Base-by-base conservation (phyloP, 2,329 filamentous ascomycete species). In the Metarhizium rileyi region DNA sequence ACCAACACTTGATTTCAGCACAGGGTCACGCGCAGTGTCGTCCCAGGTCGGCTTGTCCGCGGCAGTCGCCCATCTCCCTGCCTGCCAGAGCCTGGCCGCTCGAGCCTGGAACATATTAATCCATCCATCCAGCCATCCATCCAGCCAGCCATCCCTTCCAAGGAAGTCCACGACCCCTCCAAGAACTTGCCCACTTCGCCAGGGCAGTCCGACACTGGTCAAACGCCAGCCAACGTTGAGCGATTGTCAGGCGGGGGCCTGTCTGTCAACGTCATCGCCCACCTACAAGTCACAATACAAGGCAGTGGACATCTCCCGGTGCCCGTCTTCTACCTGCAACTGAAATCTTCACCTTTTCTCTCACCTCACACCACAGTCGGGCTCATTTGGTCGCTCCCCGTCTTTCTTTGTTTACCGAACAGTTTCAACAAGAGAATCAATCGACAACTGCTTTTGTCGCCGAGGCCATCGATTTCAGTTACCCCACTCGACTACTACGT, bases 181-280 rank as follows among this genome's bases (percentile, higher is more conserved):
- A 14, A 6, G 28, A 30, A 30, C 28, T 14, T 7, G 28, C 28
- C 28, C 7, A 30, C 28, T 33, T 5, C 12, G 30, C 30, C 45
- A 25, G 20, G 20, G 20, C n/a, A 23, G 22, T 22, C 45, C 45
- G 16, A 30, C 45, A 14, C 38, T 20, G 6, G 38, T 40, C 43
- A 47, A 33, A 46, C 42, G 44, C 38, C 45, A 44, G 43, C 41
- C 25, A 26, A 22, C 20, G 10, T 42, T 25, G 38, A 42, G 38
- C 38, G 8, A 23, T 20, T 25, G 27, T 36, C 44, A 23, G 41
- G 49, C 41, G 46, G 46, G 46, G 50, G 26, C 36, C 27, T 35
- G 35, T 23, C 36, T 35, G 22, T 43, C 48, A 52, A 54, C 52
- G 52, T 54, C 52, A 54, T 54, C 48, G 44, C 48, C 28, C 40